Base-by-base conservation (phyloP, 2,329 filamentous ascomycete genomes). In the Dactylonectria macrodidyma region DNA sequence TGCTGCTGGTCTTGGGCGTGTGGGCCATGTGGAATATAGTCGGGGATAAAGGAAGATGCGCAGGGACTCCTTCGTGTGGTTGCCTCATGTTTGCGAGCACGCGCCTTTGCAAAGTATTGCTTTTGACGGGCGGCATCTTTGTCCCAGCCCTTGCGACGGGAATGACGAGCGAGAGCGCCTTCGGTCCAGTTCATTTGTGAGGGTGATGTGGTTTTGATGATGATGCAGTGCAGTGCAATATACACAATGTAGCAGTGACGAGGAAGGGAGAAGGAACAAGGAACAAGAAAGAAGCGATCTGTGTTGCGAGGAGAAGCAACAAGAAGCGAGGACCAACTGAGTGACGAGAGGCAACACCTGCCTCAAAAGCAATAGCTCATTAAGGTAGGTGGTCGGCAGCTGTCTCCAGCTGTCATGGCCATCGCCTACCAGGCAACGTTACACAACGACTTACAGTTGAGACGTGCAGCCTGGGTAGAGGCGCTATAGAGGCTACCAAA, bases 171-270 rank as follows among this genome's bases (percentile, higher is more conserved):
- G 24, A 82, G 78, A 38, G 75, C 68, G 10, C 81, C 80, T 67
- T 81, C 80, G 2, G 79, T 84, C 81, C 83, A 83, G 70, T 84
- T 84, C 83, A 84, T 84, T 48, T 36, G 71, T 34, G 30, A 34
- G 22, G 19, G 50, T 30, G 26, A 30, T 4, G 26, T 30, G 41
- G 38, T 58, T 33, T 60, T 51, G n/a, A 59, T 16, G 26, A 59
- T 26, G 22, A 33, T 30, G 41, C 52, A 44, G 50, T 36, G 10
- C 33, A 19, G 33, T 30, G 33, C 52, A 44, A 41, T 36, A 10
- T n/a, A 19, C 11, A 34, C 34, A 12, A 36, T 36, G 11, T 6
- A 22, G 51, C 7, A 38, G 33, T 36, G 33, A n/a, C 22, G 8
- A 16, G 22, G n/a, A 14, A 16, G 33, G 11, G 22, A 44, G 41